phyloP scores from a whole-genome alignment of 139 green algal genomes.

The Chlamydomonas schloesseri region DNA sequence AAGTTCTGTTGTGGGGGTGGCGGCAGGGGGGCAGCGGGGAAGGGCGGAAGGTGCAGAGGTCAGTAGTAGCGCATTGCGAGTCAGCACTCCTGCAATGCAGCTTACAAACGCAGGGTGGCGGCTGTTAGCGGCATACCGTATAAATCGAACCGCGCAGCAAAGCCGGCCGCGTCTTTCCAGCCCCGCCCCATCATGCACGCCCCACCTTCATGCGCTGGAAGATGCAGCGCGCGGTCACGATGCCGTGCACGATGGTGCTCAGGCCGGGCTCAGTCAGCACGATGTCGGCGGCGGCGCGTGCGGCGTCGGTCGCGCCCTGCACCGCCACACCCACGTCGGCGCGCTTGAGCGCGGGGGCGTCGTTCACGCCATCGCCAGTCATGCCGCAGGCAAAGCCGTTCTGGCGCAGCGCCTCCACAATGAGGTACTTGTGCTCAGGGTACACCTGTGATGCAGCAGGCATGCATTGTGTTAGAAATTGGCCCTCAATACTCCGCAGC shows the following conservation, averaged over 20 bases:
- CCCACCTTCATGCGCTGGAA: slow-evolving; percentile 85
- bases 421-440: slow-evolving; percentile 87
- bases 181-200: not conserved
- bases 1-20: too few species aligned
- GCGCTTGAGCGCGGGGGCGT: slow-evolving; percentile 88
- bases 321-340: slow-evolving; percentile 92
- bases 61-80: too few species aligned
- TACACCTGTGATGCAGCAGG: slow-evolving; percentile 40
- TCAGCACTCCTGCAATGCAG: too few species aligned
- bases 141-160: too few species aligned
- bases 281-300: slow-evolving; percentile 90
- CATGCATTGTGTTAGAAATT: too few species aligned
- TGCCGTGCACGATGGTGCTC: slow-evolving; percentile 82
- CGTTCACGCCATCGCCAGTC: slow-evolving; percentile 95
- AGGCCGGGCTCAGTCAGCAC: slow-evolving; percentile 89
- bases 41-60: too few species aligned
- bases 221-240: slow-evolving; percentile 80
- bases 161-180: too few species aligned
- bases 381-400: slow-evolving; percentile 83
- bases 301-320: slow-evolving; percentile 84
- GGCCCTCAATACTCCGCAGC: too few species aligned
- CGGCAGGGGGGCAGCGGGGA: too few species aligned
- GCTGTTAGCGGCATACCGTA: too few species aligned
- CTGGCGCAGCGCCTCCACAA: slow-evolving; percentile 79
- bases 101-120: too few species aligned